Conservation (phyloP, 75 land plant genomes). For the Selaginella moellendorffii region DNA sequence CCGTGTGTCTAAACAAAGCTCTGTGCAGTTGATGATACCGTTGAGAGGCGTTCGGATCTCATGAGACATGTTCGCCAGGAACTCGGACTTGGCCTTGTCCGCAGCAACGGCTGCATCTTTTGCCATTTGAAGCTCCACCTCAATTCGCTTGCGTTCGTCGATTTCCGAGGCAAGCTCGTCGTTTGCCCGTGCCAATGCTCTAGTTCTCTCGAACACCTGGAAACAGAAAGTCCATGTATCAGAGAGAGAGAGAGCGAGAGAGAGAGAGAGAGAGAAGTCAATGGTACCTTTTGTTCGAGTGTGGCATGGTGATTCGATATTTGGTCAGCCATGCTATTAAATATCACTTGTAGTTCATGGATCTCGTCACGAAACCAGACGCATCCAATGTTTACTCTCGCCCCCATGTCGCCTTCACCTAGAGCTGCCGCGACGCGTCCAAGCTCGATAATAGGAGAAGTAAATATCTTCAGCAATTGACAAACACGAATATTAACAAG, state of each 20-base stretch:
- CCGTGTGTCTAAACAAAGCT: constrained; percentile 25
- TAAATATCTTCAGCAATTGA: constrained; percentile 16
- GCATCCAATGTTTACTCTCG: constrained; percentile 21
- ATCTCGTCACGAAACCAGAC: constrained; percentile 26
- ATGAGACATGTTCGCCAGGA: constrained; percentile 30
- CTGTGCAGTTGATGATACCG: constrained; percentile 30
- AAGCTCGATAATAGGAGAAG: constrained; percentile 26
- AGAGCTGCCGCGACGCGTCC: constrained; percentile 25
- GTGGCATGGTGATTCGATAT: constrained; percentile 18
- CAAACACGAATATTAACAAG: no score
- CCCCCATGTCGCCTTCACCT: constrained; percentile 25
- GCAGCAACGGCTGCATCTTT: constrained; percentile 30
- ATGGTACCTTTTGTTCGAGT: constrained; percentile 24
- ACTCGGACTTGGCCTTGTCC: constrained; percentile 26
- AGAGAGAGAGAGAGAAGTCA: no score
- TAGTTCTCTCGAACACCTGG: constrained; percentile 20
- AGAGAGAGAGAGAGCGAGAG: no score
- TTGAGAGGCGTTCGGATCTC: constrained; percentile 31
- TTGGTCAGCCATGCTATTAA: constrained; percentile 31
- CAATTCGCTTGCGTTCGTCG: constrained; percentile 26
- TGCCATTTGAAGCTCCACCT: constrained; percentile 25
- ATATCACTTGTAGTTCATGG: constrained; percentile 20
- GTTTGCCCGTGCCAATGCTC: constrained; percentile 20
- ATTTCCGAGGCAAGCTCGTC: constrained; percentile 23
- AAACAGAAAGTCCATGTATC: no score